Percentiles rank a stretch among this genome's conserved stretches.
Conservation (phyloP, 495 filamentous ascomycete genomes). For the Aspergillus bridgeri region DNA sequence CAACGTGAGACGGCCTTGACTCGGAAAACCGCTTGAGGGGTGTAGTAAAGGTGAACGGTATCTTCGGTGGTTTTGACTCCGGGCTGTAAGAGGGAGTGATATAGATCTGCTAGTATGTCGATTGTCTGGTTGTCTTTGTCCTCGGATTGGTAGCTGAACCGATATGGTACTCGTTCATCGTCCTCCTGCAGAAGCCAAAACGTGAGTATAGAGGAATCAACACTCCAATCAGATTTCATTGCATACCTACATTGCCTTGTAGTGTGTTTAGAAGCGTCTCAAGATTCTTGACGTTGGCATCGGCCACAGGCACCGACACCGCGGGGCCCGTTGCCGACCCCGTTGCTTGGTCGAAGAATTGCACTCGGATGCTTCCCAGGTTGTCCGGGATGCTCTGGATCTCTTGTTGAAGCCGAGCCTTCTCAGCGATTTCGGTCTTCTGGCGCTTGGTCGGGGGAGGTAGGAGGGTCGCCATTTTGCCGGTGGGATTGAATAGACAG, state of each 20-base stretch:
- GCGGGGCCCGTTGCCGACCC: conserved; percentile 63
- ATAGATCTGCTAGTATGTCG: conserved; percentile 67
- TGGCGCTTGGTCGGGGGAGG: conserved; percentile 93
- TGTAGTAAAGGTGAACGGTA: conserved; percentile 72
- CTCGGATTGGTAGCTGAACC: conserved; percentile 68
- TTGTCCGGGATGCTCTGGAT: conserved; percentile 66
- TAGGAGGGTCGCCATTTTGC: conserved; percentile 76
- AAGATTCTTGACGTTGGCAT: conserved; percentile 85
- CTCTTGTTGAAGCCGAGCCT: conserved; percentile 71
- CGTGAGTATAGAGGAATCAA: not conserved
- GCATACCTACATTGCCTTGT: conserved; percentile 66
- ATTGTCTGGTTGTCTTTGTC: conserved; percentile 49
- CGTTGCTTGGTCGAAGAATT: conserved; percentile 83
- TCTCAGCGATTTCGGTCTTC: conserved; percentile 69
- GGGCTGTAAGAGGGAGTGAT: conserved; percentile 63
- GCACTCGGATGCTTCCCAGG: conserved; percentile 75
- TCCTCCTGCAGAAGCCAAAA: conserved; percentile 48
- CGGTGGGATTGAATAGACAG: not conserved
- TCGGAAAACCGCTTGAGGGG: conserved; percentile 90
- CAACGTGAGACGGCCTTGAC: conserved; percentile 90
- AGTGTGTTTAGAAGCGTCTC: conserved; percentile 88
- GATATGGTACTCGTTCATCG: conserved; percentile 81
- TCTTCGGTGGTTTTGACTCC: conserved; percentile 69
- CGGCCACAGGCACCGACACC: conserved; percentile 77
- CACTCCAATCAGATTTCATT: not conserved